Conservation (phyloP, 495 filamentous ascomycete species). For the Polyplosphaeria fusca region DNA sequence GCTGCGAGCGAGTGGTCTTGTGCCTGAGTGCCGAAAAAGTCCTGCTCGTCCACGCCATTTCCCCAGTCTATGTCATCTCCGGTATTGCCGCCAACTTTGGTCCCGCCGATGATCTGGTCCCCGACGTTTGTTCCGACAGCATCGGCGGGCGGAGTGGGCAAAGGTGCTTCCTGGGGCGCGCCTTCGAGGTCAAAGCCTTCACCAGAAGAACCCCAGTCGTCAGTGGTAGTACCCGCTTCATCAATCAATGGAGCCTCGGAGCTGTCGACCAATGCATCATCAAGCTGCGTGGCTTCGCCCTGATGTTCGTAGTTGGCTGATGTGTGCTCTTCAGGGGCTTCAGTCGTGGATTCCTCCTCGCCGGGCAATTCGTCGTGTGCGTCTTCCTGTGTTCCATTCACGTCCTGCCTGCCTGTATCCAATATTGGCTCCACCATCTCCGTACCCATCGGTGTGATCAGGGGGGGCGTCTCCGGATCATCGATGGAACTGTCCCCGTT, state of each 20-base stretch:
- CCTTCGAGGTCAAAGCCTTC: slow-evolving; percentile 34
- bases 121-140: slow-evolving; percentile 16
- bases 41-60: slow-evolving; percentile 20
- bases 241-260: slow-evolving; percentile 18
- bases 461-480: not conserved
- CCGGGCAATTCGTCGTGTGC: not conserved
- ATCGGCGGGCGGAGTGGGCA: slow-evolving; percentile 15
- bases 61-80: slow-evolving; percentile 33
- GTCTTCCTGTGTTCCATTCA: not conserved
- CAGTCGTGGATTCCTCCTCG: not conserved
- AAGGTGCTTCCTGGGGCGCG: slow-evolving; percentile 21
- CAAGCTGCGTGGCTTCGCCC: slow-evolving; percentile 30
- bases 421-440: slow-evolving; percentile 6
- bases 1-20: not conserved
- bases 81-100: slow-evolving; percentile 19
- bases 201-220: slow-evolving; percentile 30
- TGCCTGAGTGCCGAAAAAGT: slow-evolving; percentile 10
- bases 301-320: slow-evolving; percentile 34
- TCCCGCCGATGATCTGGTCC: slow-evolving; percentile 14
- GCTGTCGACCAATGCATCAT: slow-evolving; percentile 29
- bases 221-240: slow-evolving; percentile 7
- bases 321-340: slow-evolving; percentile 12
- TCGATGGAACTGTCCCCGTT: slow-evolving; percentile 3
- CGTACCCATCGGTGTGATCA: too few relatives aligned
- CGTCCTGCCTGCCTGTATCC: not conserved